A percentile compares a stretch with the other conserved stretches of the same genome.
Evolutionary conservation across 2,329 filamentous ascomycete genomes (phyloP).

Genomic region (Madurella mycetomatis): DNA sequence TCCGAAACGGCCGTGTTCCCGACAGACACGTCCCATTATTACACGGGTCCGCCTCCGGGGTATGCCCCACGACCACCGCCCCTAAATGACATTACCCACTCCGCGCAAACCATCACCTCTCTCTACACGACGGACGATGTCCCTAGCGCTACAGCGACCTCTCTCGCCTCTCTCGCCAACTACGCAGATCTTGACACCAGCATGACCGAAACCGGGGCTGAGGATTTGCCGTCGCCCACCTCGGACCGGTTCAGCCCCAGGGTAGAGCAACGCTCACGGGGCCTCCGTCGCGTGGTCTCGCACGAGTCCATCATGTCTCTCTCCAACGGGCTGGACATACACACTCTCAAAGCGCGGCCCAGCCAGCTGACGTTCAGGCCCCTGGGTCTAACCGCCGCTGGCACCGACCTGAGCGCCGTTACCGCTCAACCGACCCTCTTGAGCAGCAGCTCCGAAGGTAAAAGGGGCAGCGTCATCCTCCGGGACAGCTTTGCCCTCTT

Average conservation of each 20-base stretch:
- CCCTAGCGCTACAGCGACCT: conserved; percentile 28
- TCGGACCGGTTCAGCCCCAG: conserved; percentile 22
- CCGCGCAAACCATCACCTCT: conserved; percentile 25
- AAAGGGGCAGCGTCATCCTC: conserved; percentile 51
- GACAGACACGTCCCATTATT: conserved; percentile 20
- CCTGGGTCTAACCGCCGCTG: conserved; percentile 49
- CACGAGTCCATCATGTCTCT: conserved; percentile 89
- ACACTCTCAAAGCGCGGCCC: conserved; percentile 70
- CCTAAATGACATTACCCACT: conserved; percentile 9
- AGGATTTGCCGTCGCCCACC: conserved; percentile 28
- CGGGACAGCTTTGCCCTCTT: conserved; percentile 48
- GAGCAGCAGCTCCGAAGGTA: conserved; percentile 35
- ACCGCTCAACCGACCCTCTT: conserved; percentile 56
- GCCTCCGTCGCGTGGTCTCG: conserved; percentile 63
- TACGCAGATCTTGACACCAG: conserved; percentile 33
- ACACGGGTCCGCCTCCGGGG: not conserved
- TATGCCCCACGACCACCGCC: conserved; percentile 9
- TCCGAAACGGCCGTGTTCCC: conserved; percentile 21
- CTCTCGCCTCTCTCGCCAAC: conserved; percentile 32
- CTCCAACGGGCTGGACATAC: conserved; percentile 83
- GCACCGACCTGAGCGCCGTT: conserved; percentile 55
- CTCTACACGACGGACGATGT: conserved; percentile 31
- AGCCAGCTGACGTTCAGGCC: conserved; percentile 64
- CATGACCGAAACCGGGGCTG: conserved; percentile 15
- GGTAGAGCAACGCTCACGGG: conserved; percentile 21